A percentile compares a stretch with the other conserved stretches of the same genome.
Evolutionary conservation across 2,329 filamentous ascomycete genomes (phyloP).

Genomic region (Hysterium pulicare): DNA sequence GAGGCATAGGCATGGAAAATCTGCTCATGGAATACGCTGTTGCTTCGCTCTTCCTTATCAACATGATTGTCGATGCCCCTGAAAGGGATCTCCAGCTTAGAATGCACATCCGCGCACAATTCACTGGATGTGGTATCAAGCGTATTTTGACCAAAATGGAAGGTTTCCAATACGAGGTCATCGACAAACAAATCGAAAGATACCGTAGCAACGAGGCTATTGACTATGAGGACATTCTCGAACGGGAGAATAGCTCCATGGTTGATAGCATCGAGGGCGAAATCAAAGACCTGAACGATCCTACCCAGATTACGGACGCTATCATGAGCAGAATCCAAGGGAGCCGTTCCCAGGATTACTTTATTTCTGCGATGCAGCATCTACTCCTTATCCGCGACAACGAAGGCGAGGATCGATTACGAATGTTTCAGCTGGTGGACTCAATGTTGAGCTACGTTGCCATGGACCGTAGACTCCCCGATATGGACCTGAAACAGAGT

Average conservation of each 20-base stretch:
- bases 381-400: constrained; percentile 88
- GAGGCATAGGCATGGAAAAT: constrained; percentile 98
- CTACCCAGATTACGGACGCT: constrained; percentile 87
- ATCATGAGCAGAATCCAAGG: constrained; percentile 82
- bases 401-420: constrained; percentile 83
- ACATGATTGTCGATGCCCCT: constrained; percentile 91
- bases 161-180: constrained; percentile 94
- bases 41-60: constrained; percentile 89
- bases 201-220: constrained; percentile 94
- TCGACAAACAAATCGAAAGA: constrained; percentile 95
- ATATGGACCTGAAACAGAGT: constrained; percentile 97
- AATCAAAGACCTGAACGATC: constrained; percentile 87
- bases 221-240: constrained; percentile 96
- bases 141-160: constrained; percentile 96
- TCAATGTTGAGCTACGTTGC: constrained; percentile 99
- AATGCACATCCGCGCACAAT: constrained; percentile 92
- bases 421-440: constrained; percentile 97
- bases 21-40: constrained; percentile 98
- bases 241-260: constrained; percentile 84
- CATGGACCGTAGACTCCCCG: constrained; percentile 91
- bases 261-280: constrained; percentile 84
- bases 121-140: constrained; percentile 93
- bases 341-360: constrained; percentile 88
- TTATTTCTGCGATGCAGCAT: constrained; percentile 91
- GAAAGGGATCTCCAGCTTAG: constrained; percentile 85